Base-by-base conservation (phyloP, 1,284 basidiomycete genomes). In the Cryptococcus neoformans region DNA sequence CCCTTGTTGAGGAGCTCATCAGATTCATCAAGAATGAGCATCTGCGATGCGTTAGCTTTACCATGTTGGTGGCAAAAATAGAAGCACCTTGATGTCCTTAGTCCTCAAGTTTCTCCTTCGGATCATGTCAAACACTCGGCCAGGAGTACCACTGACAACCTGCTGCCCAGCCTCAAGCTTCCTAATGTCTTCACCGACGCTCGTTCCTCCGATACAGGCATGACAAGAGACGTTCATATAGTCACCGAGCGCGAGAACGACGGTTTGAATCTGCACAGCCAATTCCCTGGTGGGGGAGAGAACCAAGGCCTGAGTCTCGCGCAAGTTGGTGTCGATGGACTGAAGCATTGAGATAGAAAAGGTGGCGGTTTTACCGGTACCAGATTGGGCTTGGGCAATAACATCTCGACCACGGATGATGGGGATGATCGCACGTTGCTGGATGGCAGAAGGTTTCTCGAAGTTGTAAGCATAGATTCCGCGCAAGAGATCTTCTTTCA, bases 381-480 rank as follows among this genome's bases (percentile, higher is more conserved):
- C 96, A 34, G 95, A 98, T 80, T 99, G 96, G 16, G 96, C 96
- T 81, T 99, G 95, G 11, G 92, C 93, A 76, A 96, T 97, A 61
- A 97, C 94, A 82, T 98, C 94, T 64, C 92, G 87, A 17, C 92
- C 92, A 79, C 92, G 89, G 52, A 86, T 93, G 72, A 99, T 95
- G 55, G 95, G 95, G 49, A 94, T 80, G 76, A 99, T 98, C 36
- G 95, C 95, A 66, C 95, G 88, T 79, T 98, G 94, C 80, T 99
- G 95, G 74, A 99, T 99, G 51, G 95, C 95, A 60, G 95, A 98
- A 28, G 96, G 93, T 77, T 95, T 96, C 83, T 99, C 96, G 70
- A 99, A 99, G 80, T 95, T 96, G 83, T 99, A 99, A 52, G 95
- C 96, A 77, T 99, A 99, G 78, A 99, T 93, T 66, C 96, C 96